Evolutionary conservation across 441 rosid genomes (phyloP).

Genomic region (Jatropha multifida): DNA sequence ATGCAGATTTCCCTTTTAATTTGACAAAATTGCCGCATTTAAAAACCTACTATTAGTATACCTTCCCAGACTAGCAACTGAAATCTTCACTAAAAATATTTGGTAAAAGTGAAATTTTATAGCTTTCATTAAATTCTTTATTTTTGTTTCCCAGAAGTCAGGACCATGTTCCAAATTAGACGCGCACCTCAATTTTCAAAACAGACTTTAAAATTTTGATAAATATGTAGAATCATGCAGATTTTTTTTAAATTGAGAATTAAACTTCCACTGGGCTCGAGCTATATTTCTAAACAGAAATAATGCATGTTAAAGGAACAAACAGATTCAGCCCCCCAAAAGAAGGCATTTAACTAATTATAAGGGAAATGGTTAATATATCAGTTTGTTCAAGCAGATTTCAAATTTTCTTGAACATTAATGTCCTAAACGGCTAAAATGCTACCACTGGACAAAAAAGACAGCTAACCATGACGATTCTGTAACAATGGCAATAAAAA

Average conservation of each 20-base stretch:
- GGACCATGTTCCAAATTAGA: not conserved
- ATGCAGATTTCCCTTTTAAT: not conserved
- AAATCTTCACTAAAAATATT: not conserved
- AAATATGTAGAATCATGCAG: too few relatives aligned
- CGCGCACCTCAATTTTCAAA: not conserved
- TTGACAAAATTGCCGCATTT: not conserved
- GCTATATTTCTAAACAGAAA: not conserved
- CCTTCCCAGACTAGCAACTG: not conserved
- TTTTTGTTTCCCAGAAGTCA: conserved; percentile 1
- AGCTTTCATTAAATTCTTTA: not conserved
- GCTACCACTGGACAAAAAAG: not conserved
- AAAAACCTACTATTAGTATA: not conserved
- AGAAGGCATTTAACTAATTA: not conserved
- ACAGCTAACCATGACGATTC: not conserved
- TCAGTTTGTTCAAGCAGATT: conserved; percentile 1
- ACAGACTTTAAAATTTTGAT: not conserved
- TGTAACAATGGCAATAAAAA: conserved; percentile 5
- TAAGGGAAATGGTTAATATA: not conserved
- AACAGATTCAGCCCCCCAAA: too few relatives aligned
- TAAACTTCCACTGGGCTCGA: not conserved
- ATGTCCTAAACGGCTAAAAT: not conserved
- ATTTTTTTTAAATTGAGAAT: not conserved
- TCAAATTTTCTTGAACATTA: conserved; percentile 6
- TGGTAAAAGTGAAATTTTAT: not conserved
- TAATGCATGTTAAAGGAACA: too few relatives aligned